phyloP scores from a whole-genome alignment of 768 basidiomycete species.

The Naganishia kalamii region DNA sequence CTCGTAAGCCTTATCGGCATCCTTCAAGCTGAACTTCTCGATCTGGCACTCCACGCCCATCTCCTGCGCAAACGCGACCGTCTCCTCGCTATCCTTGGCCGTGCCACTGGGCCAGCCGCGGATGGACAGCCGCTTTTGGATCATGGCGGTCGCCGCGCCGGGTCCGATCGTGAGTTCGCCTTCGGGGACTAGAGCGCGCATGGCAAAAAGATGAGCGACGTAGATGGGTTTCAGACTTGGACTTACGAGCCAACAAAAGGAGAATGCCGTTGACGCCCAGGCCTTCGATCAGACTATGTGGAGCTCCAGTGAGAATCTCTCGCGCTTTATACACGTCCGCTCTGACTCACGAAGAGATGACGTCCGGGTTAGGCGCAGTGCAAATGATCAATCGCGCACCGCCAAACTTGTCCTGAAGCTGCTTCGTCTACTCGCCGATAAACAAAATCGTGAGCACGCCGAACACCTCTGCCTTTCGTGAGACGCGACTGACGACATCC shows the following conservation, averaged over 20 bases:
- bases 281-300: constrained; percentile 19
- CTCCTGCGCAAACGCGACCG: constrained; percentile 24
- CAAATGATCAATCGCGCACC: constrained; percentile 49
- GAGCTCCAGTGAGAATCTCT: neutral
- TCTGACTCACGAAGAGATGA: constrained; percentile 21
- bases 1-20: constrained; percentile 27
- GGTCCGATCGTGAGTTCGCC: constrained; percentile 3
- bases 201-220: neutral
- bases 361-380: constrained; percentile 38
- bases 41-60: constrained; percentile 23
- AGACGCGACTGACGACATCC: constrained; percentile 3
- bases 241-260: constrained; percentile 24
- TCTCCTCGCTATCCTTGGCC: constrained; percentile 25
- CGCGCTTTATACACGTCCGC: too few relatives aligned
- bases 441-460: neutral
- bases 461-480: neutral
- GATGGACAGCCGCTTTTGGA: constrained; percentile 23
- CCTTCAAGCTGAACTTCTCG: constrained; percentile 22
- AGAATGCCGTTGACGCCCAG: constrained; percentile 26
- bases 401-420: constrained; percentile 44
- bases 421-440: constrained; percentile 39
- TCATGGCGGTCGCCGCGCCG: constrained; percentile 16
- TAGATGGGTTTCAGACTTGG: neutral
- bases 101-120: constrained; percentile 30
- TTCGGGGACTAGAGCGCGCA: neutral